phyloP scores from a whole-genome alignment of 306 rosid species.

The Sesbania bispinosa region DNA sequence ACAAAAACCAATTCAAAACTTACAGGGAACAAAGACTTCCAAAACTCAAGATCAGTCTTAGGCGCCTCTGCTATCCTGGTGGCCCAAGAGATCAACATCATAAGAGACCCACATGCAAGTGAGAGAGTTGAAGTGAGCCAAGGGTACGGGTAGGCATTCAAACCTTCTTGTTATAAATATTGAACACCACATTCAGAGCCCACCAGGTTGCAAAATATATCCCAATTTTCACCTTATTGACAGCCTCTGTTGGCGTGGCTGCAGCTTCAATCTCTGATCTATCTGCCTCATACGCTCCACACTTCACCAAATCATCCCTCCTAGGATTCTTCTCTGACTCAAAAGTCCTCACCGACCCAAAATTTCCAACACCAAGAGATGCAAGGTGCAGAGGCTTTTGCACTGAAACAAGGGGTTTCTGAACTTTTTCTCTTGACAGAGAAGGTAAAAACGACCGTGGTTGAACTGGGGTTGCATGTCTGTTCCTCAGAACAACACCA shows the following conservation, averaged over 20 bases:
- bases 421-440: slow-evolving; percentile 4
- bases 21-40: slow-evolving; percentile 96
- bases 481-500: slow-evolving; percentile 26
- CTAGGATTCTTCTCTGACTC: slow-evolving; percentile 23
- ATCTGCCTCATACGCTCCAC: slow-evolving; percentile 71
- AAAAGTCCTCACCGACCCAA: slow-evolving; percentile 27
- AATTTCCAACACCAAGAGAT: slow-evolving; percentile 26
- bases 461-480: slow-evolving; percentile 28
- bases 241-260: slow-evolving; percentile 51
- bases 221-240: slow-evolving; percentile 81
- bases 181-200: slow-evolving; percentile 94
- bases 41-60: slow-evolving; percentile 83
- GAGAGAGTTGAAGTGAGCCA: slow-evolving; percentile 97
- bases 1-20: slow-evolving; percentile 36
- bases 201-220: slow-evolving; percentile 93
- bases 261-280: slow-evolving; percentile 50
- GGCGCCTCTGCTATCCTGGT: slow-evolving; percentile 88
- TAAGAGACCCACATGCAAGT: slow-evolving; percentile 91
- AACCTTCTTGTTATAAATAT: slow-evolving; percentile 96
- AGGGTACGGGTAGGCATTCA: slow-evolving; percentile 95
- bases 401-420: slow-evolving; percentile 26
- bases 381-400: slow-evolving; percentile 58
- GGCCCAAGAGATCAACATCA: slow-evolving; percentile 94
- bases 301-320: slow-evolving; percentile 34
- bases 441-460: slow-evolving; percentile 23